Conservation (phyloP, 768 basidiomycete genomes). For the Tricholoma hemisulphureum region DNA sequence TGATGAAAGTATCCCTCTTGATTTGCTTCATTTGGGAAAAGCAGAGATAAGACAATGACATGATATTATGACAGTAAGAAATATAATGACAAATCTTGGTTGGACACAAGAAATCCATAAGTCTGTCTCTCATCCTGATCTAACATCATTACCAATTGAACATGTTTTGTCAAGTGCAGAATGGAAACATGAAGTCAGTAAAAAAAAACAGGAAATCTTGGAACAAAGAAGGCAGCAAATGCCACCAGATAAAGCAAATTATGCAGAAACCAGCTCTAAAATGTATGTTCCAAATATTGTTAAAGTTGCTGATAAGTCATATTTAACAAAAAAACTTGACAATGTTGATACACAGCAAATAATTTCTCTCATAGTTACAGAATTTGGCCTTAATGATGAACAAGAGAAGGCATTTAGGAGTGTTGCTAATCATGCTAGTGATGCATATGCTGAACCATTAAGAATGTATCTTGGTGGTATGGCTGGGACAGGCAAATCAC, state of each 20-base stretch:
- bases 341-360: not conserved
- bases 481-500: no score
- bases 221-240: not conserved
- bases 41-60: not conserved
- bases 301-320: no score
- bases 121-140: not conserved
- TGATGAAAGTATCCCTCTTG: not conserved
- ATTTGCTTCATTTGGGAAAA: not conserved
- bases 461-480: slow-evolving; percentile 17
- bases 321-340: not conserved
- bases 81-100: no score
- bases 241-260: not conserved
- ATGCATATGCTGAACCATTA: slow-evolving; percentile 5
- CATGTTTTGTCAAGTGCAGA: not conserved
- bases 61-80: not conserved
- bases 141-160: not conserved
- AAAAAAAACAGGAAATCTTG: no score
- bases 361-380: not conserved
- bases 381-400: slow-evolving; percentile 3
- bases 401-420: no score
- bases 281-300: not conserved
- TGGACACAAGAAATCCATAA: not conserved
- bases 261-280: no score
- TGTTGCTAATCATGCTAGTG: slow-evolving; percentile 17
- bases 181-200: no score